Percentiles rank a stretch among this genome's conserved stretches.
These are phyloP conservation scores for Marasmius fiardii DNA, from an alignment of 1,284 basidiomycete genomes.

Conservation along the genomic window DNA sequence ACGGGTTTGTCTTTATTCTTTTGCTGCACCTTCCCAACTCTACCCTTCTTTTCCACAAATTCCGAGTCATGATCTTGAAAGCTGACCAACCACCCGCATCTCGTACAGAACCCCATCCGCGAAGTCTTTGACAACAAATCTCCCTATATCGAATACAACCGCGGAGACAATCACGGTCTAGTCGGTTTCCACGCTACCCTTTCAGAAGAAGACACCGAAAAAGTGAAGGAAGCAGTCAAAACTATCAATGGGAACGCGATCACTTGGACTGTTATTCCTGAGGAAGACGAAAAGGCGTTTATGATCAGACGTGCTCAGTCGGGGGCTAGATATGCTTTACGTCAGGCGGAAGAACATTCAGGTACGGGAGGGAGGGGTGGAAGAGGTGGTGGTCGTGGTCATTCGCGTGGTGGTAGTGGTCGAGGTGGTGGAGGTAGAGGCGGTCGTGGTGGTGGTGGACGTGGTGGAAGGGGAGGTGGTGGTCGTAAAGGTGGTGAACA, in stretches of 20 bases:
- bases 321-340: constrained; percentile 51
- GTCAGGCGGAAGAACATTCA: constrained; percentile 23
- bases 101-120: constrained; percentile 62
- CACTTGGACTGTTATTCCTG: constrained; percentile 58
- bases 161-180: constrained; percentile 61
- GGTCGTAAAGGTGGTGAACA: constrained; percentile 32
- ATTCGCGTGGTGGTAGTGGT: constrained; percentile 22
- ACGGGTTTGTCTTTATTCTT: constrained; percentile 16
- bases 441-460: constrained; percentile 34
- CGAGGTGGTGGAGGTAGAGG: constrained; percentile 38
- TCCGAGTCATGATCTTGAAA: too few species aligned
- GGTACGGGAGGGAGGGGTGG: constrained; percentile 36
- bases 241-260: constrained; percentile 61
- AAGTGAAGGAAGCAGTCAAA: constrained; percentile 59
- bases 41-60: too few species aligned
- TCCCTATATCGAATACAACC: constrained; percentile 69
- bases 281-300: constrained; percentile 64
- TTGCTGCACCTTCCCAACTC: too few species aligned
- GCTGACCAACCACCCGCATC: too few species aligned
- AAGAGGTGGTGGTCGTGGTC: constrained; percentile 40
- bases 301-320: constrained; percentile 68
- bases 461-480: constrained; percentile 40
- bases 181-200: constrained; percentile 74
- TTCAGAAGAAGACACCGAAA: constrained; percentile 63
- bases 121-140: constrained; percentile 71